phyloP scores from a whole-genome alignment of 1,284 basidiomycete species.

The Agroathelia rolfsii region DNA sequence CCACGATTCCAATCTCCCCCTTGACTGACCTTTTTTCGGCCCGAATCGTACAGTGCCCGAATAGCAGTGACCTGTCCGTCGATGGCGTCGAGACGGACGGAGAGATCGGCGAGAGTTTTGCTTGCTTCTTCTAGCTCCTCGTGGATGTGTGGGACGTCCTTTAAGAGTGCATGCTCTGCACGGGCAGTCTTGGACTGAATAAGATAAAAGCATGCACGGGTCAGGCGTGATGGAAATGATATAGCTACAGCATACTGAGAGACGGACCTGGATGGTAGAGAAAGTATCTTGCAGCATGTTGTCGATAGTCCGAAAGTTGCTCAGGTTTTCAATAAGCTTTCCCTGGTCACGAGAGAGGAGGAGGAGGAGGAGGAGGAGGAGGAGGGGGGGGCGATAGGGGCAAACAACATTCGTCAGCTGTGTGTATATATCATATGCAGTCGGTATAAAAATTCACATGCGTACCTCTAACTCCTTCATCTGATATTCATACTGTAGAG shows the following conservation, averaged over 20 bases:
- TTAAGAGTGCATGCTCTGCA: constrained; percentile 42
- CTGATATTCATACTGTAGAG: constrained; percentile 45
- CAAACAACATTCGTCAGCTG: too few species aligned
- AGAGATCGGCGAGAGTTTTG: constrained; percentile 37
- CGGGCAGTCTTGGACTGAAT: constrained; percentile 51
- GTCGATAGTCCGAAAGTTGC: constrained; percentile 63
- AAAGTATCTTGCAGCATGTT: constrained; percentile 53
- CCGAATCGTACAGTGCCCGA: constrained; percentile 54
- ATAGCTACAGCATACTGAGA: too few species aligned
- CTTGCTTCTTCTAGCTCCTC: constrained; percentile 48
- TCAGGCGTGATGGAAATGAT: neutral
- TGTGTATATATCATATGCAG: too few species aligned
- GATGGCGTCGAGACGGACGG: constrained; percentile 46
- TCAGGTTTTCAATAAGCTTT: constrained; percentile 54
- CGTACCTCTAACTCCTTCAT: constrained; percentile 64
- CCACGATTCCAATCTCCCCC: too few species aligned
- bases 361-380: too few species aligned
- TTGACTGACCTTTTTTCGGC: constrained; percentile 49
- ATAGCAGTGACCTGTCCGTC: constrained; percentile 51
- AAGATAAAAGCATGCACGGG: neutral
- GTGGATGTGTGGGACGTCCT: constrained; percentile 51
- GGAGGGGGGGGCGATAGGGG: too few species aligned
- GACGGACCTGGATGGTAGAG: constrained; percentile 42
- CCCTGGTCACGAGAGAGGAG: too few species aligned
- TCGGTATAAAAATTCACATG: too few species aligned